Base-by-base conservation (phyloP, 306 rosid genomes). In the Coriaria nepalensis region DNA sequence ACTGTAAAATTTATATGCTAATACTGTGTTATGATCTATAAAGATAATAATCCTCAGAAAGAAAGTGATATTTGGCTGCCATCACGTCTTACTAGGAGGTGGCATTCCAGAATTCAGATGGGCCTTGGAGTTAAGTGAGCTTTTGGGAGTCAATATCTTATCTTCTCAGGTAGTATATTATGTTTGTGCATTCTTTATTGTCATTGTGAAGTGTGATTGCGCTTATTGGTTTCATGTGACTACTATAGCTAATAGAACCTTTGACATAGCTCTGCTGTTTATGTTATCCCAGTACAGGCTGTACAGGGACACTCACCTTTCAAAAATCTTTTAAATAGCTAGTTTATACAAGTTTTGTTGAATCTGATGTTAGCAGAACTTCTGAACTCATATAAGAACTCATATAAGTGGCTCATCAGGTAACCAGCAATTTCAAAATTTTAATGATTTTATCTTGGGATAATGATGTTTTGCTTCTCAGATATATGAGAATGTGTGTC, bases 291-390 rank as follows among this genome's bases (percentile, higher is more conserved):
- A 8, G 20, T 68, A 64, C 81, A 88, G 97, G 93, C 83, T 65
- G 68, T 84, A 44, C 97, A 81, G 64, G 95, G 90, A 36, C 97
- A 84, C 69, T 72, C 95, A 41, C 87, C 97, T 48, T 88, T 88
- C 68, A 88, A 66, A 69, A 83, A 78, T 46, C 67, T 81, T 55
- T 80, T 68, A 34, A 55, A 67, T 62, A 79, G 95, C 95, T 88
- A 80, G 3, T 20, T 20, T 20, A 20, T 20, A 3, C 29, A 1
- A 20, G 29, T 20, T 20, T 20, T 20, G 29, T 20, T 20, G 29
- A 20, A 20, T 20, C 29, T 20, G 29, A 3, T 20, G 29, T 20
- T 20, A 20, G 3, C 3, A 20, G 29, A 20, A 20, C 3, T 20
- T 20, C 29, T 20, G 29, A 20, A 20, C 29, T 20, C 29, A 20